Evolutionary conservation across 2,329 filamentous ascomycete species (phyloP).

Genomic region (Rutstroemia sp.): DNA sequence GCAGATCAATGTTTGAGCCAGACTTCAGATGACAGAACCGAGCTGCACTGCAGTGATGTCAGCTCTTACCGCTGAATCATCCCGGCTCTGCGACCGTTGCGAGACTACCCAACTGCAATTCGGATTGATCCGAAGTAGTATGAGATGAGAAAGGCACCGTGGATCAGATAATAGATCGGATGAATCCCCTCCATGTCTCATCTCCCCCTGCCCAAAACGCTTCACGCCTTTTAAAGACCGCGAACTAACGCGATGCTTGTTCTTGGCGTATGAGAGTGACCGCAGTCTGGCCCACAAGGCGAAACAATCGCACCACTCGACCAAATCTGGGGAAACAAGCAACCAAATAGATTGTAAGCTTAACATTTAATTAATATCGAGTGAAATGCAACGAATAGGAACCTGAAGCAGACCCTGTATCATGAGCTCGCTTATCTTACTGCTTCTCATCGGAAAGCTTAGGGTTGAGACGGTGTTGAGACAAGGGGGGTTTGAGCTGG

Average conservation of each 20-base stretch:
- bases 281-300: background rate
- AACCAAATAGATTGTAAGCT: slow-evolving; percentile 3
- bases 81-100: background rate
- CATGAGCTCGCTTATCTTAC: slow-evolving; percentile 2
- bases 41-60: background rate
- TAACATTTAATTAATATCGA: background rate
- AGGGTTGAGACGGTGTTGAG: slow-evolving; percentile 7
- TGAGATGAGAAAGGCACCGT: background rate
- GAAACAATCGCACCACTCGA: background rate
- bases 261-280: background rate
- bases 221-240: background rate
- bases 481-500: slow-evolving; percentile 4
- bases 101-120: background rate
- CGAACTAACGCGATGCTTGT: background rate
- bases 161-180: slow-evolving; percentile 2
- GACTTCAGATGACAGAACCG: slow-evolving; percentile 1
- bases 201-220: background rate
- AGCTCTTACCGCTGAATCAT: background rate
- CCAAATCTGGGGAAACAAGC: slow-evolving; percentile 7
- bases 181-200: slow-evolving; percentile 3
- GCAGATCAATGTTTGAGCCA: background rate
- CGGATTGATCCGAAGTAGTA: background rate
- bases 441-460: background rate
- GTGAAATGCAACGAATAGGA: background rate
- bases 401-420: background rate